Base-by-base conservation (phyloP, 306 rosid genomes). In the Glycine tomentella region DNA sequence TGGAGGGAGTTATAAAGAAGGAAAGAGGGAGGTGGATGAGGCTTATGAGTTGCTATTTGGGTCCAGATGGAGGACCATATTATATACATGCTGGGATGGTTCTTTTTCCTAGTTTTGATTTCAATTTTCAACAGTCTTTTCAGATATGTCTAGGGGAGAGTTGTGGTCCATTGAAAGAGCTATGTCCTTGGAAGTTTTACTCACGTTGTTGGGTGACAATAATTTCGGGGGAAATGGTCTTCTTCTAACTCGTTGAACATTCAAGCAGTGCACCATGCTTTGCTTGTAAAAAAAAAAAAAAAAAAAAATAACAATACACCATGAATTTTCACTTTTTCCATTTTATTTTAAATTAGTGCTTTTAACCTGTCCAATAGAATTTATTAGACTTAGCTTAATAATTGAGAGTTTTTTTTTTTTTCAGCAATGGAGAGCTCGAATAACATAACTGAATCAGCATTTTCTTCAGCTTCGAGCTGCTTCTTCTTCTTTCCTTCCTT, bases 151-250 rank as follows among this genome's bases (percentile, higher is more conserved):
- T 34, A 3, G 38, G 38, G 2, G 31, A 34, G 38, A 34, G 38
- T 4, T 34, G 38, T 34, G 33, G 74, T 69, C 56, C 56, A 46
- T 45, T 17, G 57, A 69, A 68, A 20, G 56, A 69, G 74, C 40
- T 2, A 20, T 20, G 17, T 9, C 1, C 7, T 34, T 34, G 38
- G 38, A 4, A 5, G 40, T 75, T 61, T 44, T 20, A 59, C 33
- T 46, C 58, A 59, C 31, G 38, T 34, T n/a, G n/a, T n/a, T 34
- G 38, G 38, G 38, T 34, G 38, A 34, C 38, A 34, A 34, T 34
- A 34, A 34, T 34, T 3, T 34, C 4, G 38, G 4, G 38, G 38
- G 2, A 34, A 34, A 34, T 34, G 38, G 38, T 34, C 38, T 34
- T 34, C 38, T 6, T 9, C 1, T n/a, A 9, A 36, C 10, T 25